Base-by-base conservation (phyloP, 345 rosid genomes). In the Populus davidiana region DNA sequence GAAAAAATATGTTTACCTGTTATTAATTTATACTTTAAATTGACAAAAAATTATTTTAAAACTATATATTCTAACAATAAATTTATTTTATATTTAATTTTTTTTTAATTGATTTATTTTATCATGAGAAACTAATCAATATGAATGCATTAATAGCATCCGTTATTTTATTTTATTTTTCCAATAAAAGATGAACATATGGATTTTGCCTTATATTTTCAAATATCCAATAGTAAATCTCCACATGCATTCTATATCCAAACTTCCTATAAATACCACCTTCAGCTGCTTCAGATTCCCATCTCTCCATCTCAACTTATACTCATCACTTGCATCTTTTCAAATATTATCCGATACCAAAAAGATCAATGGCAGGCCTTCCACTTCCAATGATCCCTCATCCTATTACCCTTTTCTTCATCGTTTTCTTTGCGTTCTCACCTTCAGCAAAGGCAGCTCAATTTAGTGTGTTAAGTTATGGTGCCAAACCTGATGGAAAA, bases 401-500 rank as follows among this genome's bases (percentile, higher is more conserved):
- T 41, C 44, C 44, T 10, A 2, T 74, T 59, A 20, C 43, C 20
- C 36, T 79, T 16, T 50, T 75, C 41, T 59, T n/a, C 63, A 11
- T 43, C 52, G 5, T 71, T 23, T 71, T 43, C 8, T 6, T 66
- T 41, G 6, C 65, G 13, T 41, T 66, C 27, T 54, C 76, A 27
- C 70, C 76, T 16, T 21, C 35, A 17, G 70, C 70, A 68, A 65
- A 5, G 20, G 72, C 81, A 38, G 66, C 72, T 1, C 39, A 20
- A 17, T 73, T 36, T 31, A 80, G 71, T 25, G 79, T 80, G 16
- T 31, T 49, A 25, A 52, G 29, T 50, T 71, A 79, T 44, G 89
- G 92, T 27, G 98, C 96, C 29, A 89, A 80, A 72, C 87, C 85
- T 0, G 90, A 86, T 2, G 92, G 90, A 14, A 75, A 56, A 35